These are phyloP conservation scores for Radiomyces spectabilis DNA, from an alignment of 192 early-diverging fungal genomes.

Conservation along the genomic window DNA sequence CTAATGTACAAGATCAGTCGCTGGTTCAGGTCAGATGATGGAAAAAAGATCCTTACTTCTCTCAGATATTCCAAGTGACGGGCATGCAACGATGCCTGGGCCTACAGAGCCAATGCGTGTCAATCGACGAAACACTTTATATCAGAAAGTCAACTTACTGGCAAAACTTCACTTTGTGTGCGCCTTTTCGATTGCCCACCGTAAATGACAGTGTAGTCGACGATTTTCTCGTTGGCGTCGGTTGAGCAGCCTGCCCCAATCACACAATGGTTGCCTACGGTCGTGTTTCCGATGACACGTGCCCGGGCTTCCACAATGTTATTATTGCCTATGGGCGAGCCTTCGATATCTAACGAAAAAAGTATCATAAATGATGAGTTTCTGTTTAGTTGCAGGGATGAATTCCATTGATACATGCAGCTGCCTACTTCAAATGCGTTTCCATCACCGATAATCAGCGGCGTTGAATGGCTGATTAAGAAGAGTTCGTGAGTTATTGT, in stretches of 20 bases:
- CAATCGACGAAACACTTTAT: background rate
- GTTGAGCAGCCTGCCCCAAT: constrained; percentile 62
- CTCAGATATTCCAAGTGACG: constrained; percentile 69
- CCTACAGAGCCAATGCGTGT: constrained; percentile 12
- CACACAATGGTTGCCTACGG: constrained; percentile 62
- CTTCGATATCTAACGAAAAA: constrained; percentile 48
- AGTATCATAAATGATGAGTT: background rate
- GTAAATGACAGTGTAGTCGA: constrained; percentile 61
- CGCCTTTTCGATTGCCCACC: constrained; percentile 46
- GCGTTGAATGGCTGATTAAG: constrained; percentile 27
- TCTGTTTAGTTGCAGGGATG: too few species aligned
- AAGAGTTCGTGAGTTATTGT: background rate
- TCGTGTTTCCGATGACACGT: constrained; percentile 42
- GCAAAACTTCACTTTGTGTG: constrained; percentile 22
- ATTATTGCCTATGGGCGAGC: constrained; percentile 51
- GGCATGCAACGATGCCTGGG: constrained; percentile 46
- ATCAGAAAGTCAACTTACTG: background rate
- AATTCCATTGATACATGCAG: too few species aligned
- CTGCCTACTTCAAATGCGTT: constrained; percentile 72
- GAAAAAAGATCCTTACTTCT: constrained; percentile 28
- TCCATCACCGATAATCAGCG: constrained; percentile 60
- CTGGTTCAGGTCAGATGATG: background rate
- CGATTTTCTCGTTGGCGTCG: constrained; percentile 45
- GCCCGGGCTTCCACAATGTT: constrained; percentile 62
- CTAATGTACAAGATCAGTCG: too few species aligned